Conservation (phyloP, 805 yeast species). For the Ascoidea rubescens region DNA sequence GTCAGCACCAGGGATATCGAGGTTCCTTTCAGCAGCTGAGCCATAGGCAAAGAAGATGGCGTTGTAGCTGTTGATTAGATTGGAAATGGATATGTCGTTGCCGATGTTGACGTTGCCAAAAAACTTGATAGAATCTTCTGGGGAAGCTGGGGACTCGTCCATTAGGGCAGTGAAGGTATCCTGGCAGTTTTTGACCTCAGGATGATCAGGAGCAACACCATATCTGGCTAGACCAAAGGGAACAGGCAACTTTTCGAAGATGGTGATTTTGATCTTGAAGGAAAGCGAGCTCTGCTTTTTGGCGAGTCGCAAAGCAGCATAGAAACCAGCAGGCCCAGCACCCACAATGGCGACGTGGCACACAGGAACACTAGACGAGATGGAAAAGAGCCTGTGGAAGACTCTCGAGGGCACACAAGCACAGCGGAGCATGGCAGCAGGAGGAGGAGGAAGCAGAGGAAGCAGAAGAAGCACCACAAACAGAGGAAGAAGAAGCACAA, state of each 20-base stretch:
- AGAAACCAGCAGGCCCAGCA: conserved; percentile 94
- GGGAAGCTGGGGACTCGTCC: conserved; percentile 8
- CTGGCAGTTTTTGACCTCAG: conserved; percentile 79
- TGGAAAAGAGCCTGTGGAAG: no score
- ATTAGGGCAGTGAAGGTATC: conserved; percentile 49
- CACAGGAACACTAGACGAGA: no score
- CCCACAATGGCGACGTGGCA: conserved; percentile 64
- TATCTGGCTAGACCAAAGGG: conserved; percentile 86
- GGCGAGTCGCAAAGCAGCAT: conserved; percentile 65
- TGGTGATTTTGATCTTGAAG: conserved; percentile 36
- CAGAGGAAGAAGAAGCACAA: no score
- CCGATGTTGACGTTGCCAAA: conserved; percentile 68
- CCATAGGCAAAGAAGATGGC: conserved; percentile 78
- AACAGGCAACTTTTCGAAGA: conserved; percentile 75
- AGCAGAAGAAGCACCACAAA: no score
- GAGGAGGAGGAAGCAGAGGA: no score
- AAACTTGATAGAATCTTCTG: conserved; percentile 30
- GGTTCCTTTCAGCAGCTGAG: conserved; percentile 39
- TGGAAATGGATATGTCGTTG: conserved; percentile 34
- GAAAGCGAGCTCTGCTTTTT: conserved; percentile 21
- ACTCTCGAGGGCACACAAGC: no score
- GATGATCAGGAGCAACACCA: conserved; percentile 99
- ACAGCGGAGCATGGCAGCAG: no score
- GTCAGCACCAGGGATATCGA: conserved; percentile 44
- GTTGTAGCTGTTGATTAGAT: conserved; percentile 45